These are phyloP conservation scores for Phytophthora lateralis DNA, from an alignment of 352 stramenopile species.

Conservation along the genomic window DNA sequence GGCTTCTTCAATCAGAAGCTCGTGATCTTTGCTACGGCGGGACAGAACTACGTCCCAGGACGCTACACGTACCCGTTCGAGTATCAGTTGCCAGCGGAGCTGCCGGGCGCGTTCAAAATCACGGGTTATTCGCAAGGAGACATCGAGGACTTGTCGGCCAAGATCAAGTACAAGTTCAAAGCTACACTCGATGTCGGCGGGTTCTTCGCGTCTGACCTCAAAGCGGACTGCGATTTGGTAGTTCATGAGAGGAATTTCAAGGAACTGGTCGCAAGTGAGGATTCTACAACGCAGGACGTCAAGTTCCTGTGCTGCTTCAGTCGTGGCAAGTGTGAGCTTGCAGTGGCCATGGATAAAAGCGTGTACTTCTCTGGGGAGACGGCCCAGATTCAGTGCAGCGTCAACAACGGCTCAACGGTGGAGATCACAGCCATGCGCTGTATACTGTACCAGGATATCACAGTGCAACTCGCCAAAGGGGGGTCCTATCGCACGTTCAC, in stretches of 20 bases:
- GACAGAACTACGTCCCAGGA: slow-evolving; percentile 42
- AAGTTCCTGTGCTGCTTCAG: slow-evolving; percentile 72
- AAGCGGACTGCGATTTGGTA: slow-evolving; percentile 56
- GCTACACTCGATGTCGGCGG: slow-evolving; percentile 67
- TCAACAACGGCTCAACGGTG: slow-evolving; percentile 60
- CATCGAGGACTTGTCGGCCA: slow-evolving; percentile 50
- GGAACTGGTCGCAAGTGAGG: slow-evolving; percentile 49
- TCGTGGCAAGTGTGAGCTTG: slow-evolving; percentile 53
- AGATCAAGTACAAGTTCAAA: slow-evolving; percentile 85
- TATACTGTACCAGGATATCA: slow-evolving; percentile 60
- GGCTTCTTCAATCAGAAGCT: slow-evolving; percentile 81
- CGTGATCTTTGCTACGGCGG: slow-evolving; percentile 49
- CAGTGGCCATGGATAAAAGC: slow-evolving; percentile 79
- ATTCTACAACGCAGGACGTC: slow-evolving; percentile 59
- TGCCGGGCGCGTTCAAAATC: slow-evolving; percentile 64
- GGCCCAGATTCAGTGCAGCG: slow-evolving; percentile 62
- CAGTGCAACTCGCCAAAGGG: slow-evolving; percentile 37
- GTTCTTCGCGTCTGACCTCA: slow-evolving; percentile 68
- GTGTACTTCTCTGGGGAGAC: slow-evolving; percentile 68
- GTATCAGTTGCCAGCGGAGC: slow-evolving; percentile 55
- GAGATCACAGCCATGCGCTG: slow-evolving; percentile 69
- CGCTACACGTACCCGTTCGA: slow-evolving; percentile 72
- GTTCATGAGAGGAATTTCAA: slow-evolving; percentile 63
- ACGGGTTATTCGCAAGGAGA: slow-evolving; percentile 49
- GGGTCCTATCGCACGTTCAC: slow-evolving; percentile 45